Base-by-base conservation (phyloP, 179 eudicot genomes). In the Drosera spatulata region DNA sequence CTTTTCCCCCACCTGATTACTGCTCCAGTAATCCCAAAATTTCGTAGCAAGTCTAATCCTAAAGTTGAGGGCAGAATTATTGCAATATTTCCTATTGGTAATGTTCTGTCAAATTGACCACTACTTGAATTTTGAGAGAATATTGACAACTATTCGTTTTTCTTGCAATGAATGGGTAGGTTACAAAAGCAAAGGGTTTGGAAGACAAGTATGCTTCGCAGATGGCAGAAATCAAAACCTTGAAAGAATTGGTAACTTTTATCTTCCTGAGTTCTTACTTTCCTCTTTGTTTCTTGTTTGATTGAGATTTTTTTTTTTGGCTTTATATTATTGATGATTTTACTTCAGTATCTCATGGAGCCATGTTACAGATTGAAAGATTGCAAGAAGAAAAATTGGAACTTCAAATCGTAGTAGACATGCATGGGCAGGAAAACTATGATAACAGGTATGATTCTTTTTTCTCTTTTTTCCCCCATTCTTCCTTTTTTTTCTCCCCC, bases 391-490 rank as follows among this genome's bases (percentile, higher is more conserved):
- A 85, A 62, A 83, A 84, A 68, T 61, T 68, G 58, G 95, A 91
- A 72, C 66, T 82, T 66, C 79, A 83, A 71, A 73, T 80, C 56
- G 71, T 79, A 40, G 74, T 88, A 73, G 94, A 88, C 70, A 88
- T 88, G 85, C 64, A 80, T 65, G 91, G 88, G 65, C 85, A 85
- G 69, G 91, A 82, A 72, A 85, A 71, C 64, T 81, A 82, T 69
- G 98, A 85, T 75, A 75, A 80, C 50, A 83, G 96, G 98, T 90
- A 77, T 15, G 43, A 58, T 2, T 15, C 7, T 51, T 51, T 11
- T 12, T n/a, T 13, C 4, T 2, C 15, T 4, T 49, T 49, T 49
- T 9, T 4, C 12, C 33, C 33, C 33, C 33, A 49, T 49, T n/a
- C 12, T 22, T 22, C 33, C 33, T 22, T 22, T 22, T 22, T 22